Evolutionary conservation across 2,329 filamentous ascomycete species (phyloP).

Genomic region (Arthrinium puccinioides): DNA sequence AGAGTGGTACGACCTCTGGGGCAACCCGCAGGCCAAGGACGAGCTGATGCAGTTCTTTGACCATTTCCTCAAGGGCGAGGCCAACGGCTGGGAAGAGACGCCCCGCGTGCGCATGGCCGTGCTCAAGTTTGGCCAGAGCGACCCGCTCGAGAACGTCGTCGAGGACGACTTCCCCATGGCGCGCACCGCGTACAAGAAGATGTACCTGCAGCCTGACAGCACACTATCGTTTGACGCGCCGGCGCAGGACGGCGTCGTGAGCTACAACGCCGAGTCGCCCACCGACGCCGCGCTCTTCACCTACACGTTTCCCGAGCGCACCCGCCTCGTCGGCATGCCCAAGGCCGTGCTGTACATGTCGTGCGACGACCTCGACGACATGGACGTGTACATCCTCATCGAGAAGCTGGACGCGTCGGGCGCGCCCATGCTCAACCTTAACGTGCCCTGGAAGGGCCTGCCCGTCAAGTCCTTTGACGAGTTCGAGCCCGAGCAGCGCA

Average conservation of each 20-base stretch:
- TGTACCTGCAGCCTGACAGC: slow-evolving; percentile 4
- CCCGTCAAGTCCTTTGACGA: slow-evolving; percentile 13
- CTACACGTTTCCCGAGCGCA: slow-evolving; percentile 26
- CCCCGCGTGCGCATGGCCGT: slow-evolving; percentile 31
- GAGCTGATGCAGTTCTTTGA: slow-evolving; percentile 36
- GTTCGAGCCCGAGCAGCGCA: slow-evolving; percentile 11
- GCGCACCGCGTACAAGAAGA: slow-evolving; percentile 8
- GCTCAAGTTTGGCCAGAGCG: slow-evolving; percentile 22
- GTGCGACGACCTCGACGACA: slow-evolving; percentile 28
- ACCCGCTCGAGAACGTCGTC: slow-evolving; percentile 18
- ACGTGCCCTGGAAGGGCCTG: slow-evolving; percentile 16
- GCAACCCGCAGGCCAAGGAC: slow-evolving; percentile 17
- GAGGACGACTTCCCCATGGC: slow-evolving; percentile 9
- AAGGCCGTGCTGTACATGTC: slow-evolving; percentile 37
- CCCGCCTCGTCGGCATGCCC: slow-evolving; percentile 31
- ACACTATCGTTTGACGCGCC: slow-evolving; percentile 6
- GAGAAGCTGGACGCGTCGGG: slow-evolving; percentile 23
- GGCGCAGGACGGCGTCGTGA: slow-evolving; percentile 4
- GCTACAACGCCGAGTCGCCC: slow-evolving; percentile 21
- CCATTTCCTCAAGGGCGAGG: slow-evolving; percentile 27
- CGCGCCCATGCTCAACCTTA: slow-evolving; percentile 14
- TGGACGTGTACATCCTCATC: slow-evolving; percentile 32
- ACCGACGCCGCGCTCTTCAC: slow-evolving; percentile 19
- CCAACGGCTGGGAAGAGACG: slow-evolving; percentile 37
- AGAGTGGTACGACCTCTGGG: slow-evolving; percentile 36